Conservation (phyloP, 2,329 filamentous ascomycete genomes). For the Fusarium subglutinans region DNA sequence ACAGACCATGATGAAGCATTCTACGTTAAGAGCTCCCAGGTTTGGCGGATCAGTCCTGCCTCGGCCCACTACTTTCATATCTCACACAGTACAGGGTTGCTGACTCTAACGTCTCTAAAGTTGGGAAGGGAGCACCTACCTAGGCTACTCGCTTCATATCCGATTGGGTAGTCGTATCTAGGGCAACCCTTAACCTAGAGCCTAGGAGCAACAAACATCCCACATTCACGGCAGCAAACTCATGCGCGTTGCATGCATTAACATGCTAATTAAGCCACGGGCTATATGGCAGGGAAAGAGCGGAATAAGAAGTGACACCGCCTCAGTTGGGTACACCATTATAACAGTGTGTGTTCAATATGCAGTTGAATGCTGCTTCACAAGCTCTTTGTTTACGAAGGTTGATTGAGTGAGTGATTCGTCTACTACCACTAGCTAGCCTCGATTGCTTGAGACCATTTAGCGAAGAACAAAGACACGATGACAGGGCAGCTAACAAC, state of each 20-base stretch:
- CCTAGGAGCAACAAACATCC: conserved; percentile 42
- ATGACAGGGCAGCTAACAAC: background rate
- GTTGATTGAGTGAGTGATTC: conserved; percentile 23
- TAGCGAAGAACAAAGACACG: conserved; percentile 22
- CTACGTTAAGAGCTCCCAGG: conserved; percentile 6
- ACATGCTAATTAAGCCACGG: conserved; percentile 26
- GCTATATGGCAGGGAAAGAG: conserved; percentile 30
- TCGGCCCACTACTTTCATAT: conserved; percentile 30
- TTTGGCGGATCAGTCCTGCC: conserved; percentile 23
- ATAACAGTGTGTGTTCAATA: background rate
- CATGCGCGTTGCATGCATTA: conserved; percentile 45
- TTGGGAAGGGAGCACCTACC: conserved; percentile 29
- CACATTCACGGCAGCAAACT: conserved; percentile 40
- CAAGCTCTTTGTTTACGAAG: conserved; percentile 21
- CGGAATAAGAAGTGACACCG: conserved; percentile 19
- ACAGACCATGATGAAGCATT: conserved; percentile 13
- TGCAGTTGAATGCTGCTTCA: background rate
- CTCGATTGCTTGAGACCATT: conserved; percentile 10
- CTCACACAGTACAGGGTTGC: conserved; percentile 36
- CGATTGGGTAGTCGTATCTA: conserved; percentile 39
- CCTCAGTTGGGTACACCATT: conserved; percentile 1
- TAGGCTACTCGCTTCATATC: conserved; percentile 28
- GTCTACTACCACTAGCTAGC: conserved; percentile 3
- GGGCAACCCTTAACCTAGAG: conserved; percentile 40
- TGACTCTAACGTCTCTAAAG: conserved; percentile 21